Evolutionary conservation across 176 grass and related monocot genomes (phyloP), one percentile per base, ranked within the genome.

Genomic region (Dendrocalamus sinicus): DNA sequence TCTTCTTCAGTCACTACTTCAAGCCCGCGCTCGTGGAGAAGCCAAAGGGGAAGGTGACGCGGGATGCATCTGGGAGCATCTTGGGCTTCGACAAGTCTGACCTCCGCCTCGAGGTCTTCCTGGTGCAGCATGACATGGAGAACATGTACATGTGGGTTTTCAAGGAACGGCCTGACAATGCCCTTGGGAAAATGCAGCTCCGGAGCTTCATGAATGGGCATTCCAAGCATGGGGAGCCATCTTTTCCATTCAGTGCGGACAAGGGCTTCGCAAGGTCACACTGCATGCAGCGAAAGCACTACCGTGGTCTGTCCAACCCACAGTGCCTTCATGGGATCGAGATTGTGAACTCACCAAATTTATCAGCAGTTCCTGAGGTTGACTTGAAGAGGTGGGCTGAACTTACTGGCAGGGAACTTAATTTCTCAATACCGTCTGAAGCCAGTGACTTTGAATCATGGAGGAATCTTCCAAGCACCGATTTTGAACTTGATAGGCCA

Each of bases 131-230:
- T 10, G 91, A 93, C 72, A 93, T 90, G 91, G 91, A 93, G 85
- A 93, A 93, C 85, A 70, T 93, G 78, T 93, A 93, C 85, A 93
- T 93, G 91, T 93, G 91, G 91, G 91, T 90, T 61, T 90, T 93
- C 51, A 93, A 90, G 91, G 91, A 93, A 62, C 73, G 85, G 16
- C 88, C 88, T 7, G 91, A 93, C 85, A 93, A 88, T 47, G 85
- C 91, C 13, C 88, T 93, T 5, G 91, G 88, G 12, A 93, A 93
- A 67, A 93, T 93, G 91, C 91, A 93, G 85, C 85, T 93, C 10
- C 72, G 88, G 52, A 94, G 92, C 82, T 94, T 87, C 85, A 94
- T 94, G 92, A 94, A 94, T 66, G 92, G 90, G 37, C 92, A 94
- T 71, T 94, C 92, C 45, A 91, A 91, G 81, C 92, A 78, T 52